Conservation (phyloP, 495 filamentous ascomycete species). For the Hypomontagnella monticulosa region DNA sequence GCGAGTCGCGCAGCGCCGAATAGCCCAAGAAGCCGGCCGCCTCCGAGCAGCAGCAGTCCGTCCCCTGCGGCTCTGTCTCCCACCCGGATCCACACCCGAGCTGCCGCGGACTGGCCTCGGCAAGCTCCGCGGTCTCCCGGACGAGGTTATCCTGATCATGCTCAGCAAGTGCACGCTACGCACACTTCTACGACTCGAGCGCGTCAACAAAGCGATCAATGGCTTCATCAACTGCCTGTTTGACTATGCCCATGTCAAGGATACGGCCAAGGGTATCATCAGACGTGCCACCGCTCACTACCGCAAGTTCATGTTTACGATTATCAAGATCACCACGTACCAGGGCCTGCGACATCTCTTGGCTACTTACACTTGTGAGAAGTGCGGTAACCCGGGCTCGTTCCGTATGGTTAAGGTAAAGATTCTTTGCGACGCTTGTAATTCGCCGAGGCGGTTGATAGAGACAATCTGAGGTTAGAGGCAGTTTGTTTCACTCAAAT, state of each 20-base stretch:
- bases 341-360: constrained; percentile 22
- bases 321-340: constrained; percentile 35
- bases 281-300: constrained; percentile 17
- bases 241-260: constrained; percentile 14
- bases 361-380: constrained; percentile 17
- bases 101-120: constrained; percentile 16
- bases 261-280: constrained; percentile 21
- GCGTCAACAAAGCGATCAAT: constrained; percentile 28
- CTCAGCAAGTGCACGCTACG: constrained; percentile 21
- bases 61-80: constrained; percentile 11
- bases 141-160: constrained; percentile 32
- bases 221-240: constrained; percentile 7
- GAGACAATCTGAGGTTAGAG: too few species aligned
- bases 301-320: constrained; percentile 27
- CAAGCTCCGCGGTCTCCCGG: constrained; percentile 20
- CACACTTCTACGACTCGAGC: constrained; percentile 29
- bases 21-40: constrained; percentile 14
- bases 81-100: not conserved
- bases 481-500: too few species aligned
- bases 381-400: constrained; percentile 26
- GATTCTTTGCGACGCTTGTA: constrained; percentile 57
- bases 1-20: constrained; percentile 3
- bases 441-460: not conserved
- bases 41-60: constrained; percentile 26
- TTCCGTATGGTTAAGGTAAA: constrained; percentile 44